Conservation (phyloP, 768 basidiomycete genomes). For the Coprinopsis cinerea region DNA sequence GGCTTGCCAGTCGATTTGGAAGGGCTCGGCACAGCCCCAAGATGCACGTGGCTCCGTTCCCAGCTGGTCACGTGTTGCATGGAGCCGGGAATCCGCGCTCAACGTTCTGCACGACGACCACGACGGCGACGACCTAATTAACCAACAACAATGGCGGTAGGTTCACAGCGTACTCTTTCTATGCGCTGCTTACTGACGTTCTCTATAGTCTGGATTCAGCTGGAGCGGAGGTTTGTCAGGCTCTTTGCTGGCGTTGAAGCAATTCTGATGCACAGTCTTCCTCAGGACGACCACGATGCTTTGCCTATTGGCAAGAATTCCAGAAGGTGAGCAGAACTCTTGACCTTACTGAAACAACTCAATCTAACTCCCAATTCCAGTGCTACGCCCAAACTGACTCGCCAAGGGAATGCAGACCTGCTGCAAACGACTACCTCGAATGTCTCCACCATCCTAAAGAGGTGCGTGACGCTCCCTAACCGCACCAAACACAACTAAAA, state of each 20-base stretch:
- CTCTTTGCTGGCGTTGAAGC: background rate
- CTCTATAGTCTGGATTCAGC: constrained; percentile 38
- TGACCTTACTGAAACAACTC: background rate
- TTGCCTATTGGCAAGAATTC: constrained; percentile 90
- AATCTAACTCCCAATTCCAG: constrained; percentile 30
- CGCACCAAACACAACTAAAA: background rate
- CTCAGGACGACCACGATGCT: constrained; percentile 79
- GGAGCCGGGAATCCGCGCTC: constrained; percentile 2
- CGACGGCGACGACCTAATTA: constrained; percentile 8
- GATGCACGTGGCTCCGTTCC: no score
- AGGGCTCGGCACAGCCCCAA: no score
- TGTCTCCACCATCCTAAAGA: constrained; percentile 88
- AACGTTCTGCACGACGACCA: constrained; percentile 4
- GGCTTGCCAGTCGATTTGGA: no score
- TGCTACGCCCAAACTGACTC: constrained; percentile 81
- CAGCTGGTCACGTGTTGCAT: background rate
- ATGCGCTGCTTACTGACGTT: background rate
- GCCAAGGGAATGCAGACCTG: constrained; percentile 64
- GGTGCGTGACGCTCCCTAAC: constrained; percentile 39
- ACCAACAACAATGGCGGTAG: constrained; percentile 17
- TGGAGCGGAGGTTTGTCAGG: constrained; percentile 35
- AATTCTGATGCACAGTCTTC: background rate
- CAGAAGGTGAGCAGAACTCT: constrained; percentile 43
- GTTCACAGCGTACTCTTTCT: background rate
- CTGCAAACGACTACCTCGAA: constrained; percentile 84